phyloP scores from a whole-genome alignment of 1,284 basidiomycete genomes.

The Entoloma clypeatum region DNA sequence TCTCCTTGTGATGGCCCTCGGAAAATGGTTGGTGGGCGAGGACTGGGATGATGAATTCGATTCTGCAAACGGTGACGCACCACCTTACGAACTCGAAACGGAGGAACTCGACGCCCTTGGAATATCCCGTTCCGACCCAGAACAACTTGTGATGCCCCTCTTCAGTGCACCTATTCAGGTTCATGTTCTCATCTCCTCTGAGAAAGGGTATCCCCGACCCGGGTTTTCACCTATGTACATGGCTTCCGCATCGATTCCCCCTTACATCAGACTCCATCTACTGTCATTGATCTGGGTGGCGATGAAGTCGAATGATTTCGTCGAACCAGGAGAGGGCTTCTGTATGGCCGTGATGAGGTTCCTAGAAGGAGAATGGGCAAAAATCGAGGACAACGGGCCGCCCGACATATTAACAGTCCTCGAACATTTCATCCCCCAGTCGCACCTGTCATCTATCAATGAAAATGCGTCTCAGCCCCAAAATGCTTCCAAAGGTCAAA shows the following conservation, averaged over 20 bases:
- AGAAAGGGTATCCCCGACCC: slow-evolving; percentile 52
- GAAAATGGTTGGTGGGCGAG: slow-evolving; percentile 45
- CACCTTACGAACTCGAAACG: slow-evolving; percentile 40
- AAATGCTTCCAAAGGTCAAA: slow-evolving; percentile 4
- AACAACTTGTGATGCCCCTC: slow-evolving; percentile 55
- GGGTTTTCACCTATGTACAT: slow-evolving; percentile 73
- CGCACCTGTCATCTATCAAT: slow-evolving; percentile 6
- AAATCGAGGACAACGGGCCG: slow-evolving; percentile 63
- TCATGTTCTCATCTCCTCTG: slow-evolving; percentile 58
- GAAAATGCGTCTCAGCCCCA: slow-evolving; percentile 5
- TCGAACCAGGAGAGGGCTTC: slow-evolving; percentile 69
- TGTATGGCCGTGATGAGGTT: slow-evolving; percentile 73
- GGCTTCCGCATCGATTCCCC: slow-evolving; percentile 65
- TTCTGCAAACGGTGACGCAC: slow-evolving; percentile 5
- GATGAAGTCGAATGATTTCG: slow-evolving; percentile 52
- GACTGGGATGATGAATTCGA: slow-evolving; percentile 24
- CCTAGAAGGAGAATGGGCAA: slow-evolving; percentile 68
- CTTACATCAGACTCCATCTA: slow-evolving; percentile 85
- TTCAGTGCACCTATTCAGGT: slow-evolving; percentile 63
- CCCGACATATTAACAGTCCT: slow-evolving; percentile 70
- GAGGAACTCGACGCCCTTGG: slow-evolving; percentile 74
- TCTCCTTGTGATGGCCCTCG: slow-evolving; percentile 47
- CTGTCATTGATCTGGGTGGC: slow-evolving; percentile 60
- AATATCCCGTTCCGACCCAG: slow-evolving; percentile 40
- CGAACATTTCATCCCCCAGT: slow-evolving; percentile 51